phyloP scores from a whole-genome alignment of 345 rosid genomes.

The Toxicodendron radicans region DNA sequence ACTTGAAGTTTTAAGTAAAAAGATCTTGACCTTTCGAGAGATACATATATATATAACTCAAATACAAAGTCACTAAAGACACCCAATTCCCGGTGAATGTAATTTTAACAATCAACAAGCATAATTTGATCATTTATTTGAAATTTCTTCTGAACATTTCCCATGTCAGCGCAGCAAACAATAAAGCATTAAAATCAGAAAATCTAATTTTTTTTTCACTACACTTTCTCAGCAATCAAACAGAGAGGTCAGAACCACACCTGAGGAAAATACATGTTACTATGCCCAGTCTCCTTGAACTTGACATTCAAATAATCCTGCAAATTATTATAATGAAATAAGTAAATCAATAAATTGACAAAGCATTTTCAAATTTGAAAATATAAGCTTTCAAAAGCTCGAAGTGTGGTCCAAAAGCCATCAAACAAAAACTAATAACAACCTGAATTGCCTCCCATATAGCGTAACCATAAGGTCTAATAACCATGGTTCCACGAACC shows the following conservation, averaged over 20 bases:
- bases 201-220: too few species aligned
- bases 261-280: slow-evolving; percentile 97
- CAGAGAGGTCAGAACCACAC: slow-evolving; percentile 32
- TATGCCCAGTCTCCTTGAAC: slow-evolving; percentile 94
- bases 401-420: not conserved
- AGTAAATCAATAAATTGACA: not conserved
- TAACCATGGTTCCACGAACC: slow-evolving; percentile 95
- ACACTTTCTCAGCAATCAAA: slow-evolving; percentile 1
- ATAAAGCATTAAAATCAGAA: too few species aligned
- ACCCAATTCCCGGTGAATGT: not conserved
- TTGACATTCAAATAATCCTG: slow-evolving; percentile 87
- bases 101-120: not conserved
- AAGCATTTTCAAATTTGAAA: not conserved
- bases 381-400: not conserved
- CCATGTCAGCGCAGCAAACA: not conserved
- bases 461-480: slow-evolving; percentile 91
- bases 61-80: too few species aligned
- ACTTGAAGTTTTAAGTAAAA: too few species aligned
- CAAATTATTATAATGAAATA: slow-evolving; percentile 1
- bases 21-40: too few species aligned
- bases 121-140: not conserved
- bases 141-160: too few species aligned
- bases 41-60: too few species aligned
- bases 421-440: slow-evolving; percentile 2
- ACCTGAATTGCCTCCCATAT: slow-evolving; percentile 99